phyloP scores from a whole-genome alignment of 441 rosid genomes.

The Kokia cookei region DNA sequence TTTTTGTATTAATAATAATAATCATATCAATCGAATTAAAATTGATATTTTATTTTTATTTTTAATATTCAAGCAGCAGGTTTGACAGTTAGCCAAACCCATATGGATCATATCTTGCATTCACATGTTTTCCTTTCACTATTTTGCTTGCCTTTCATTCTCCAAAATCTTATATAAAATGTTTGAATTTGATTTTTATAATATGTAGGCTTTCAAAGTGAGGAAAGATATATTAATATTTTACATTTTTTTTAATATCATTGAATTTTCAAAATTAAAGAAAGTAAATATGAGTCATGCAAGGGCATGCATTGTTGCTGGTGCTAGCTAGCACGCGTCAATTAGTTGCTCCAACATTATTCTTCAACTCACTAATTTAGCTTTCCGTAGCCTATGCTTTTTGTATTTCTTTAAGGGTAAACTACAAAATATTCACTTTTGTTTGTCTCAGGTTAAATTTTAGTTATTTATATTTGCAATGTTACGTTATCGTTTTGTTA shows the following conservation, averaged over 20 bases:
- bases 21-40: too few species aligned
- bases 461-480: too few species aligned
- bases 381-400: not conserved
- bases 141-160: not conserved
- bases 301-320: not conserved
- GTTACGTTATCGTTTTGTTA: too few species aligned
- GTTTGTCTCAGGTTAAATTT: too few species aligned
- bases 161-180: not conserved
- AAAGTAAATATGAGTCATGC: not conserved
- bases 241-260: too few species aligned
- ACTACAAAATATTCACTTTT: too few species aligned
- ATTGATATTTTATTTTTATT: too few species aligned
- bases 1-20: too few species aligned
- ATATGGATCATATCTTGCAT: slow-evolving; percentile 14
- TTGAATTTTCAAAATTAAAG: not conserved
- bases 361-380: not conserved
- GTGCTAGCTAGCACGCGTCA: slow-evolving; percentile 1
- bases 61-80: not conserved
- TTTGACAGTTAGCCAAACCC: slow-evolving; percentile 2
- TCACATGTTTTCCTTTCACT: slow-evolving; percentile 16
- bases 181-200: not conserved
- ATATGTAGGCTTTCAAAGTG: too few species aligned
- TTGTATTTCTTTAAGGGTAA: not conserved
- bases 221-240: too few species aligned
- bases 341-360: not conserved